Evolutionary conservation across 257 asterid genomes (phyloP).

Genomic region (Solanum pennellii): DNA sequence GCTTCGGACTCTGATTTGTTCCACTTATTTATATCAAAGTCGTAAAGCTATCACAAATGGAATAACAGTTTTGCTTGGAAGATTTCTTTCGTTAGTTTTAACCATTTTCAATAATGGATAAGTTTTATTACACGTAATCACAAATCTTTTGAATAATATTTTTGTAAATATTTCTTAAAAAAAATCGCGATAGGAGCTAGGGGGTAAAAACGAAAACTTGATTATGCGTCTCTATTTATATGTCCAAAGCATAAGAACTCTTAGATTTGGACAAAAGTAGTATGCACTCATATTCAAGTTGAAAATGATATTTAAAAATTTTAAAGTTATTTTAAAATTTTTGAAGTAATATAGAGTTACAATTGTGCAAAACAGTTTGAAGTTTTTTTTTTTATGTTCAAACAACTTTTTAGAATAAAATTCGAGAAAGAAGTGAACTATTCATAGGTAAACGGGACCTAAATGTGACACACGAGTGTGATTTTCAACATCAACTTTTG

Average conservation of each 20-base stretch:
- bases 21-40: background rate
- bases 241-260: background rate
- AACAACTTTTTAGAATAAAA: background rate
- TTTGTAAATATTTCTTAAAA: background rate
- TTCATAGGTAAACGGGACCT: background rate
- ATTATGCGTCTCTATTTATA: background rate
- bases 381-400: no score
- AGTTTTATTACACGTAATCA: background rate
- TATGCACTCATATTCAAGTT: no score
- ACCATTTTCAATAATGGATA: background rate
- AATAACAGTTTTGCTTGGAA: no score
- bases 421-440: background rate
- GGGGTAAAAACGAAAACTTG: background rate
- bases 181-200: background rate
- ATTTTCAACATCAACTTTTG: background rate
- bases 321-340: no score
- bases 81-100: no score
- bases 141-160: background rate
- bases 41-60: no score
- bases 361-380: background rate
- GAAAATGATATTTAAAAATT: background rate
- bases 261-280: no score
- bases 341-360: background rate
- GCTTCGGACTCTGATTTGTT: no score
- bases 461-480: background rate